These are phyloP conservation scores for Blastobotrys elegans DNA, from an alignment of 1,139 yeast species.

Conservation along the genomic window DNA sequence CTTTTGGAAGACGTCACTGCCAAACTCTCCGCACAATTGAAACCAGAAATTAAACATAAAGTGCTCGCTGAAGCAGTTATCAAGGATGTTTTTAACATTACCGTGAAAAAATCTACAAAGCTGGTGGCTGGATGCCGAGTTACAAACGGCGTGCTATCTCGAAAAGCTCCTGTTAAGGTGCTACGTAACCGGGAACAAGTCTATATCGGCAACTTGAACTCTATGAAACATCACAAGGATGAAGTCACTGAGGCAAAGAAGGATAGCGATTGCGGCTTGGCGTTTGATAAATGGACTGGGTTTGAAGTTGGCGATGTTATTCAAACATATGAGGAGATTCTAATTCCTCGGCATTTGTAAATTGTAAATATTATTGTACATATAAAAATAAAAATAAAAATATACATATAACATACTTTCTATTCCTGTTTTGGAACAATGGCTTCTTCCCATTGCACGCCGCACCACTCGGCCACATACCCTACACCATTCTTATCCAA, in stretches of 20 bases:
- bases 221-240: slow-evolving; percentile 79
- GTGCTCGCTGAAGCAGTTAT: slow-evolving; percentile 65
- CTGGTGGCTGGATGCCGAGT: slow-evolving; percentile 88
- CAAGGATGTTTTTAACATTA: slow-evolving; percentile 67
- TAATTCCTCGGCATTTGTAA: slow-evolving; percentile 63
- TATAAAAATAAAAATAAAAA: background rate
- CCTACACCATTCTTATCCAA: slow-evolving; percentile 62
- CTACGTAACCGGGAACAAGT: slow-evolving; percentile 49
- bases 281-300: slow-evolving; percentile 64
- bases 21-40: slow-evolving; percentile 54
- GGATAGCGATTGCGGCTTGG: slow-evolving; percentile 87
- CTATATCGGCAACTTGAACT: slow-evolving; percentile 63
- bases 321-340: slow-evolving; percentile 67
- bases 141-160: slow-evolving; percentile 59
- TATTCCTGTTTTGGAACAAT: background rate
- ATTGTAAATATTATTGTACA: slow-evolving; percentile 8
- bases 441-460: slow-evolving; percentile 83
- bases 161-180: slow-evolving; percentile 59
- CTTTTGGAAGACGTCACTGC: slow-evolving; percentile 79
- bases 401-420: background rate
- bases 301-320: slow-evolving; percentile 73
- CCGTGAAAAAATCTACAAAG: slow-evolving; percentile 43
- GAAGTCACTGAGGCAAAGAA: slow-evolving; percentile 73
- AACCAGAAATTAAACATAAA: slow-evolving; percentile 65
- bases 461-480: slow-evolving; percentile 85